Percentiles rank a stretch among this genome's conserved stretches.
Conservation (phyloP, 1,284 basidiomycete genomes). For the Ceratobasidium sp. region DNA sequence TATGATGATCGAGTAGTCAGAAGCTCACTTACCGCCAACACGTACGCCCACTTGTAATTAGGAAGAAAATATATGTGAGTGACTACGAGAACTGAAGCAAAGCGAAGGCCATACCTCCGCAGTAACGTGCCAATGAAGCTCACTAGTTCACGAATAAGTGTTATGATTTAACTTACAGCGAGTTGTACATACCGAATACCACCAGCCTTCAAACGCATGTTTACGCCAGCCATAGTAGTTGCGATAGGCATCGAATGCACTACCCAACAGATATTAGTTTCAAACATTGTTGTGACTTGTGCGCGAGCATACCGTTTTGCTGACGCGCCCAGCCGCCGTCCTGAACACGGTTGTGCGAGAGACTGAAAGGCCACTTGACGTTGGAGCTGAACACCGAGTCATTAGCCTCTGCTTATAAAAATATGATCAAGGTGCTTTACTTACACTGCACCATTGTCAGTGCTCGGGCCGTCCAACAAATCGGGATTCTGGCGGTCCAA, state of each 20-base stretch:
- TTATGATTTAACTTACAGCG: background rate
- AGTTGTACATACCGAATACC: conserved; percentile 67
- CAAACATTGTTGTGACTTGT: background rate
- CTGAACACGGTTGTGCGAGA: conserved; percentile 77
- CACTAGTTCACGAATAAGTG: background rate
- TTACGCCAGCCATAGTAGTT: conserved; percentile 72
- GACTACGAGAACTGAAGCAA: background rate
- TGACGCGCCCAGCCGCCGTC: conserved; percentile 81
- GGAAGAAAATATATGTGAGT: background rate
- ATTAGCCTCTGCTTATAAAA: background rate
- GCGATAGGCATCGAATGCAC: conserved; percentile 70
- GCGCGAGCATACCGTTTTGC: conserved; percentile 66
- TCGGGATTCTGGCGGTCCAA: conserved; percentile 72
- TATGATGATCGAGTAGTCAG: background rate
- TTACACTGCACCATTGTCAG: conserved; percentile 70
- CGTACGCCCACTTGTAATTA: conserved; percentile 71
- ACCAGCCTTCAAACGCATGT: conserved; percentile 77
- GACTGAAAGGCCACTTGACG: conserved; percentile 78
- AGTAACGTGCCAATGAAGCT: conserved; percentile 53
- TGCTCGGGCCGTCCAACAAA: conserved; percentile 52
- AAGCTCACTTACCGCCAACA: conserved; percentile 60
- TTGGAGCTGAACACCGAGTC: conserved; percentile 60
- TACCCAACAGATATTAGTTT: conserved; percentile 56
- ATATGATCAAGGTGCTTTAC: conserved; percentile 52
- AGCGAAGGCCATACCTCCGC: conserved; percentile 30